Conservation (phyloP, 148 eudicot species). For the Salicornia ramosissima region DNA sequence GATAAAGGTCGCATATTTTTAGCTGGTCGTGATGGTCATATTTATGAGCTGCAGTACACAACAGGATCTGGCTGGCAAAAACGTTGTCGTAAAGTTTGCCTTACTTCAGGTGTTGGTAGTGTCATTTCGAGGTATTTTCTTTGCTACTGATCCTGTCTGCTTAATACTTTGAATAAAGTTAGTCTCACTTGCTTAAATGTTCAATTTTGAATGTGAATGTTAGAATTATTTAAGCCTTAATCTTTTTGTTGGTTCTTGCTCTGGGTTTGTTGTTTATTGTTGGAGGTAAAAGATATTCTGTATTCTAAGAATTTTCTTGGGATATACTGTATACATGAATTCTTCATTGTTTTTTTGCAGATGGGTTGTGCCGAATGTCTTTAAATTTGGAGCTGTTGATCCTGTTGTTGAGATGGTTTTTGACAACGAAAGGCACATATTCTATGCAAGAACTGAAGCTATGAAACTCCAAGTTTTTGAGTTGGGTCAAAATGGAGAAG, state of each 20-base stretch:
- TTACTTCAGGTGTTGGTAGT: slow-evolving; percentile 83
- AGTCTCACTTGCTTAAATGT: not conserved
- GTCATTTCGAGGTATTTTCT: slow-evolving; percentile 71
- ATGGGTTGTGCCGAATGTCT: slow-evolving; percentile 96
- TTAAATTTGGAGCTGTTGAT: slow-evolving; percentile 94
- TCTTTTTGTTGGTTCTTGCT: not conserved
- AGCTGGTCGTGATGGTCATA: slow-evolving; percentile 97
- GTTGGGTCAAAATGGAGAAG: slow-evolving; percentile 68
- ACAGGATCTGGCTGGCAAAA: slow-evolving; percentile 92
- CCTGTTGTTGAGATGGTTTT: slow-evolving; percentile 92
- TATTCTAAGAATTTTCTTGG: not conserved
- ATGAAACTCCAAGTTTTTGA: slow-evolving; percentile 90
- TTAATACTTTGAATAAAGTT: not conserved
- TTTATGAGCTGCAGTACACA: slow-evolving; percentile 82
- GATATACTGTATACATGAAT: not conserved
- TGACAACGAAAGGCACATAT: slow-evolving; percentile 84
- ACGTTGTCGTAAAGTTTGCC: slow-evolving; percentile 92
- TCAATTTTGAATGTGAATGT: not conserved
- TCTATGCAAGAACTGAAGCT: slow-evolving; percentile 93
- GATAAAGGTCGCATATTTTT: slow-evolving; percentile 74
- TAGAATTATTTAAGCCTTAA: not conserved
- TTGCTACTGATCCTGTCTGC: not conserved
- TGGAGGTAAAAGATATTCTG: not conserved
- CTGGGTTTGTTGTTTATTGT: not conserved
- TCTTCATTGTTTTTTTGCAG: slow-evolving; percentile 34